Base-by-base conservation (phyloP, 148 eudicot species). In the Diospyros kaki region DNA sequence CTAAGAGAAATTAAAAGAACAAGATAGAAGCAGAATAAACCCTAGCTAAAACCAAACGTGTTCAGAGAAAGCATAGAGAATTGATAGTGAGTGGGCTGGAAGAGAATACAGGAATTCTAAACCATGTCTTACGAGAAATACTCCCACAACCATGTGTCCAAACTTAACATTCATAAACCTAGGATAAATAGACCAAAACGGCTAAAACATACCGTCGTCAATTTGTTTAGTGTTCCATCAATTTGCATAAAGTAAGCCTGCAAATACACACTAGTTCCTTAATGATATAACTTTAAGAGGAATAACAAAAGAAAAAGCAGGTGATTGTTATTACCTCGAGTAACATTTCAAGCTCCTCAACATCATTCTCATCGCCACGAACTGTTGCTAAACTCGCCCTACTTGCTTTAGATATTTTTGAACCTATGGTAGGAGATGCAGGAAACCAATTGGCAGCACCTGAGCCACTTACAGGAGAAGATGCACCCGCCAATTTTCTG, bases 181-280 rank as follows among this genome's bases (percentile, higher is more conserved):
- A 58, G 18, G 64, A 66, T 17, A 40, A 66, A 72, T 65, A 38
- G 50, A 51, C 46, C 4, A 54, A 51, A 44, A 51, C 52, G n/a
- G 46, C 40, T 6, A 28, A 18, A 58, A 75, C 85, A 72, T 81
- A 89, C 93, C 89, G 87, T 84, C 13, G 89, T 86, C 73, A 90
- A 74, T 82, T 90, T 90, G 84, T 88, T 88, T 67, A 90, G 77
- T 2, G 91, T 85, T 66, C 90, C 85, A 61, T 88, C 94, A 76
- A 90, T 88, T 76, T 90, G 94, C 90, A 88, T 90, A 77, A 88
- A 90, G 79, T 90, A 90, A 51, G 94, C 94, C 94, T 90, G 89
- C 51, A 83, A 63, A 81, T 18, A 71, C 38, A 78, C 6, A 66
- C 58, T 46, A 58, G 4, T n/a, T 48, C 54, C 46, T 46, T 67